phyloP scores from a whole-genome alignment of 1,284 basidiomycete genomes.

The Filobasidium uniguttulatum region DNA sequence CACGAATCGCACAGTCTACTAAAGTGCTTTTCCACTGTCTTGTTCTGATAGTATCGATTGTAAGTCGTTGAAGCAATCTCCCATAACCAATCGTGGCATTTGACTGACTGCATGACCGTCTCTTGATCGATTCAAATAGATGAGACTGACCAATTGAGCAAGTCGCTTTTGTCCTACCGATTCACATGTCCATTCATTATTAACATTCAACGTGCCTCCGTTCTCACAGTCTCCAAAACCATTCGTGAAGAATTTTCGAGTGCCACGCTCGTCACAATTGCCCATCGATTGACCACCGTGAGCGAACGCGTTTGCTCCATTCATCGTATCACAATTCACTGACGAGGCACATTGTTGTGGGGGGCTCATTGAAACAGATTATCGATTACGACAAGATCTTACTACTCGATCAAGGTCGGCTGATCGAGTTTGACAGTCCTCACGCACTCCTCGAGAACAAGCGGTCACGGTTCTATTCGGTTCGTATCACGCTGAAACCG shows the following conservation, averaged over 20 bases:
- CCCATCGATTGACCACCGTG: constrained; percentile 53
- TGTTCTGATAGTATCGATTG: constrained; percentile 20
- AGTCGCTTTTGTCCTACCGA: constrained; percentile 20
- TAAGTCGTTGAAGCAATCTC: constrained; percentile 10
- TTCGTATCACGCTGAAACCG: constrained; percentile 8
- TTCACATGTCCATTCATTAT: neutral
- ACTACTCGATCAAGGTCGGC: constrained; percentile 44
- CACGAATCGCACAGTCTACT: too few relatives aligned
- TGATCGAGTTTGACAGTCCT: constrained; percentile 71
- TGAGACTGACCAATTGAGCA: constrained; percentile 44
- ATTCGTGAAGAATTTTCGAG: constrained; percentile 44
- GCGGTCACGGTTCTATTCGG: constrained; percentile 53
- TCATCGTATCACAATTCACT: neutral
- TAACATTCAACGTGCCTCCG: neutral
- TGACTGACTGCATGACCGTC: constrained; percentile 36
- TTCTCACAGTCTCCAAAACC: constrained; percentile 31
- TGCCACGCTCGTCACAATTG: constrained; percentile 47
- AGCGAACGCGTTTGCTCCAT: constrained; percentile 15
- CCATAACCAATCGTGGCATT: too few relatives aligned
- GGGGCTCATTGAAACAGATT: too few relatives aligned
- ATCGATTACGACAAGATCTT: constrained; percentile 74
- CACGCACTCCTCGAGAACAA: constrained; percentile 50
- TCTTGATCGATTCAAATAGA: constrained; percentile 62
- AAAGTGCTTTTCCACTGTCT: too few relatives aligned
- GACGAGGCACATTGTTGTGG: too few relatives aligned